Percentiles rank a stretch among this genome's conserved stretches.
Evolutionary conservation across 2,329 filamentous ascomycete species (phyloP).

Genomic region (Beauveria varroae): DNA sequence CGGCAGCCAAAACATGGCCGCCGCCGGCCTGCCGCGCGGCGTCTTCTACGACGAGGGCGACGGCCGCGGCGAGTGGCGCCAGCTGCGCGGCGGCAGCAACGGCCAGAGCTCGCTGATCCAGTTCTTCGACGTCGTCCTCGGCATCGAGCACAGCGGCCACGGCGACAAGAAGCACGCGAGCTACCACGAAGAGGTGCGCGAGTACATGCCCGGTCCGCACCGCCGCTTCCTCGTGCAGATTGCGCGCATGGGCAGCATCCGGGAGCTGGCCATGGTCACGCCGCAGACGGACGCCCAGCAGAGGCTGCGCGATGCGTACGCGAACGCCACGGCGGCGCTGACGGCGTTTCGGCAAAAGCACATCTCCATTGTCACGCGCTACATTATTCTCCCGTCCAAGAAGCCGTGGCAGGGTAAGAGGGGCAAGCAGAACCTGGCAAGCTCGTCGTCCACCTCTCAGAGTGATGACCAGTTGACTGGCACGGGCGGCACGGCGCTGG

Average conservation of each 20-base stretch:
- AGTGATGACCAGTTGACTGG: conserved; percentile 55
- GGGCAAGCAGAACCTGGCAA: conserved; percentile 35
- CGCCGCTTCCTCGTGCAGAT: conserved; percentile 69
- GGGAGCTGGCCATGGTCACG: conserved; percentile 52
- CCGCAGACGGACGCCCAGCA: conserved; percentile 45
- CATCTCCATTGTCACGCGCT: conserved; percentile 81
- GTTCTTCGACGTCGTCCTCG: conserved; percentile 82
- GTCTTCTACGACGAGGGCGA: conserved; percentile 69
- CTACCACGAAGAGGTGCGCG: conserved; percentile 62
- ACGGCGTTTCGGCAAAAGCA: conserved; percentile 75
- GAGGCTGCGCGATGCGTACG: conserved; percentile 45
- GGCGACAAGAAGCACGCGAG: conserved; percentile 28
- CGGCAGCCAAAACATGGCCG: conserved; percentile 86
- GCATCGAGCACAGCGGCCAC: conserved; percentile 61
- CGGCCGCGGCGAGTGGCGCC: conserved; percentile 54
- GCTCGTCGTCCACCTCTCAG: conserved; percentile 30
- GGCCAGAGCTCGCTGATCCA: conserved; percentile 90
- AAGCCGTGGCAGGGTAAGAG: conserved; percentile 25
- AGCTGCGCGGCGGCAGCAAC: conserved; percentile 85
- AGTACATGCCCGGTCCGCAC: conserved; percentile 86
- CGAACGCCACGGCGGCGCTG: conserved; percentile 67
- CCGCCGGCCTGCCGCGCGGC: conserved; percentile 73
- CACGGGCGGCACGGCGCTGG: conserved; percentile 78
- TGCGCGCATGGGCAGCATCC: conserved; percentile 63
- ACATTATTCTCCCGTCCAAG: conserved; percentile 75